Conservation (phyloP, 306 rosid species). For the Trichosanthes truncata region DNA sequence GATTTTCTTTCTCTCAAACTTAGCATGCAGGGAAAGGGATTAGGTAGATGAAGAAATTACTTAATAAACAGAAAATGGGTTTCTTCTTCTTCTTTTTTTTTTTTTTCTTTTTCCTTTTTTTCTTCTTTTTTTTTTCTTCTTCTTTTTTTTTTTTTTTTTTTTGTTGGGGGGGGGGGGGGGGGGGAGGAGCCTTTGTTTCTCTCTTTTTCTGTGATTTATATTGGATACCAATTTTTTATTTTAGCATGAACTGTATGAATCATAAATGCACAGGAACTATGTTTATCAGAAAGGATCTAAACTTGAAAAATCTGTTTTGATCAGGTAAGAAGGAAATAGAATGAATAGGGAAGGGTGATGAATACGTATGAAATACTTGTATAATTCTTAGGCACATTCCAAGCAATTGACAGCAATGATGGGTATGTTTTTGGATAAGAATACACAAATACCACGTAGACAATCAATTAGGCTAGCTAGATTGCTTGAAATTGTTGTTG, state of each 20-base stretch:
- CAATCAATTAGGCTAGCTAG: conserved; percentile 11
- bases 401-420: conserved; percentile 30
- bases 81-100: background rate
- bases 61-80: background rate
- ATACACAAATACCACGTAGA: conserved; percentile 16
- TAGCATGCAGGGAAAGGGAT: conserved; percentile 7
- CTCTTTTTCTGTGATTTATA: background rate
- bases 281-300: background rate
- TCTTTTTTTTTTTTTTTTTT: background rate
- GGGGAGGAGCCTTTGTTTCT: background rate
- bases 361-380: conserved; percentile 10
- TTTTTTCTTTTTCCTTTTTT: no score
- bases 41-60: conserved; percentile 8
- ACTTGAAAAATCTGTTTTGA: conserved; percentile 18
- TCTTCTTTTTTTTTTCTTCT: background rate
- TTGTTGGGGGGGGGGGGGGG: background rate
- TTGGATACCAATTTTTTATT: background rate
- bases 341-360: conserved; percentile 5
- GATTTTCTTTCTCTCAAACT: background rate
- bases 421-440: conserved; percentile 21
- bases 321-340: conserved; percentile 11
- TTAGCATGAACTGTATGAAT: background rate
- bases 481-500: conserved; percentile 13
- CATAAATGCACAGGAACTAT: background rate
- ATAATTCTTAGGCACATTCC: conserved; percentile 14